Percentiles rank a stretch among this genome's conserved stretches.
Conservation (phyloP, 305 asterid genomes). For the Rubia tinctorum region DNA sequence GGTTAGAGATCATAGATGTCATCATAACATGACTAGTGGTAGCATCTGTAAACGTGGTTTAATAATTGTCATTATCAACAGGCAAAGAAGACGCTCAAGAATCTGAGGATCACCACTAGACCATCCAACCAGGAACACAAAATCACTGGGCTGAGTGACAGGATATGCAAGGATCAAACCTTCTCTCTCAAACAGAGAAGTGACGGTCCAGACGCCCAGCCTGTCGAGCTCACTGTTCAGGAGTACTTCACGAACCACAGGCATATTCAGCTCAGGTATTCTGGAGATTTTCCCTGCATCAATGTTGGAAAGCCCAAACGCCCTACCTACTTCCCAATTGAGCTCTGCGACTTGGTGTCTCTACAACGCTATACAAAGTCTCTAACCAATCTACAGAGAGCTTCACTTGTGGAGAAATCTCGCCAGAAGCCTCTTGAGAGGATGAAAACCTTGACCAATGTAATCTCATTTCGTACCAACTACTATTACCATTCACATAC, state of each 20-base stretch:
- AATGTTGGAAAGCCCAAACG: conserved; percentile 66
- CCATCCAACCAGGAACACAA: conserved; percentile 49
- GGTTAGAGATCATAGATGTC: conserved; percentile 28
- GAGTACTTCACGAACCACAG: conserved; percentile 50
- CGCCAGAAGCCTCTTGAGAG: conserved; percentile 70
- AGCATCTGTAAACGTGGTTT: neutral
- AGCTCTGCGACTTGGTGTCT: conserved; percentile 60
- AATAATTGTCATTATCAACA: conserved; percentile 17
- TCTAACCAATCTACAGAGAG: conserved; percentile 50
- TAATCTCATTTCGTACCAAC: conserved; percentile 14
- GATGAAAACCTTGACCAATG: conserved; percentile 46
- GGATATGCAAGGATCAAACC: conserved; percentile 49
- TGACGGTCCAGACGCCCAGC: conserved; percentile 26
- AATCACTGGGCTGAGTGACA: conserved; percentile 56
- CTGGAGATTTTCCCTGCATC: conserved; percentile 62
- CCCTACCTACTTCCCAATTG: conserved; percentile 56
- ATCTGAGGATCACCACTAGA: conserved; percentile 41
- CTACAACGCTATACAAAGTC: conserved; percentile 69
- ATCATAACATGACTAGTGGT: neutral
- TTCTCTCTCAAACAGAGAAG: conserved; percentile 40
- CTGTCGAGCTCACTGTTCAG: conserved; percentile 45
- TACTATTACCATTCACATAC: neutral
- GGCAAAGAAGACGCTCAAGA: conserved; percentile 60
- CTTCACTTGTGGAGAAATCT: conserved; percentile 74
- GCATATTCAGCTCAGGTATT: conserved; percentile 29